Evolutionary conservation across 2,329 filamentous ascomycete species (phyloP).

Genomic region (Aspergillus ochraceus): DNA sequence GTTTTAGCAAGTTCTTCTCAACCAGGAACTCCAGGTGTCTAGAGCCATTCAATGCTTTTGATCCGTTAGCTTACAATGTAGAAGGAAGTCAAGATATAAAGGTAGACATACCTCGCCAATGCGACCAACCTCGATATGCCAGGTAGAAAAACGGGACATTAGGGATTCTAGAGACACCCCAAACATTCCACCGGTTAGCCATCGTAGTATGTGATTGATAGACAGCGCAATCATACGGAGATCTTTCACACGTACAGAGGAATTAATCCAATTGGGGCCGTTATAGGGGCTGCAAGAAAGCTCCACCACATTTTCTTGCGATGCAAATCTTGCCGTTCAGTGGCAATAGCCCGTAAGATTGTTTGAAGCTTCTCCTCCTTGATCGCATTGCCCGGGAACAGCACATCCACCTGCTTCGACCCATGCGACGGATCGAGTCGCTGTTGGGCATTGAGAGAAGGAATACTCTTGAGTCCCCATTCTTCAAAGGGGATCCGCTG

Average conservation of each 20-base stretch:
- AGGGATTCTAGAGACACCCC: slow-evolving; percentile 62
- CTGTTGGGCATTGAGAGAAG: slow-evolving; percentile 70
- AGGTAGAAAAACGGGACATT: slow-evolving; percentile 98
- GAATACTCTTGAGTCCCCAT: slow-evolving; percentile 96
- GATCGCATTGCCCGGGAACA: slow-evolving; percentile 74
- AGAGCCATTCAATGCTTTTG: slow-evolving; percentile 72
- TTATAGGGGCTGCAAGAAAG: slow-evolving; percentile 77
- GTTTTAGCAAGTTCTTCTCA: slow-evolving; percentile 67
- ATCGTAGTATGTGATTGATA: background rate
- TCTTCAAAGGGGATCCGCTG: slow-evolving; percentile 92
- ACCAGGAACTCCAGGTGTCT: slow-evolving; percentile 81
- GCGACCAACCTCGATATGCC: slow-evolving; percentile 83
- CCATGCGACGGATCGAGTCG: slow-evolving; percentile 64
- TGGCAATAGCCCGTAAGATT: slow-evolving; percentile 70
- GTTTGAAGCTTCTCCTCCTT: slow-evolving; percentile 61
- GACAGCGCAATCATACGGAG: background rate
- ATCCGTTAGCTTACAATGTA: slow-evolving; percentile 8
- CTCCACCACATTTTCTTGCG: slow-evolving; percentile 76
- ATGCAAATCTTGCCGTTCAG: slow-evolving; percentile 78
- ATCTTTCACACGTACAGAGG: slow-evolving; percentile 66
- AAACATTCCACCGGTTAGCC: background rate
- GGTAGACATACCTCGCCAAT: slow-evolving; percentile 65
- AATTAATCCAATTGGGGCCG: slow-evolving; percentile 76
- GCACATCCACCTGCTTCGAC: slow-evolving; percentile 63
- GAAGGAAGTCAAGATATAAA: slow-evolving; percentile 11